Evolutionary conservation across 2,329 filamentous ascomycete species (phyloP).

Genomic region (Colletotrichum sp.): DNA sequence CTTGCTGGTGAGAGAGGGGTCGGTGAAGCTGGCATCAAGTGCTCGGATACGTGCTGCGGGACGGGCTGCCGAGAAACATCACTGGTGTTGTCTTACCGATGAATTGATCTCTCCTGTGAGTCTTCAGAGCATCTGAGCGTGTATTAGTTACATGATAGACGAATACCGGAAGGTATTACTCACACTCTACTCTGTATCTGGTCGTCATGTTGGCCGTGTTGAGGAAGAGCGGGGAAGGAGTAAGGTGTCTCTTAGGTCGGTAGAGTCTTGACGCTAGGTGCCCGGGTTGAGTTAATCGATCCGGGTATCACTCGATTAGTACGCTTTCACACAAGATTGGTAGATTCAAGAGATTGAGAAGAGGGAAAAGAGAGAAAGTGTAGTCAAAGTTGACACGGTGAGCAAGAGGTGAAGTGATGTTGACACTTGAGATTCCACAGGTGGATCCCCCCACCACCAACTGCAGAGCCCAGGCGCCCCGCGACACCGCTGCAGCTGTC

Average conservation of each 20-base stretch:
- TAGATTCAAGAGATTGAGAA: neutral
- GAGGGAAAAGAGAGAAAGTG: neutral
- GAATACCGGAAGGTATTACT: slow-evolving; percentile 34
- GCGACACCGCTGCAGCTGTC: neutral
- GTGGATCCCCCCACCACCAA: neutral
- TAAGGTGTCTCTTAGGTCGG: neutral
- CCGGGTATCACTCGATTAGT: neutral
- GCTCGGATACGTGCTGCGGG: neutral
- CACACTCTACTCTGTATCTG: slow-evolving; percentile 77
- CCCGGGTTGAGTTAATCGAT: neutral
- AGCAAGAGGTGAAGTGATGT: slow-evolving; percentile 4
- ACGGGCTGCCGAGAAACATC: neutral
- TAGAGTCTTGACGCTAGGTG: neutral
- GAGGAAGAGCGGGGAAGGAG: neutral
- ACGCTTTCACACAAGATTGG: neutral
- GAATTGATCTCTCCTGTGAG: slow-evolving; percentile 89
- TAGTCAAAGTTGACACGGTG: neutral
- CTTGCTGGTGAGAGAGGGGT: neutral
- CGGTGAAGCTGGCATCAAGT: neutral
- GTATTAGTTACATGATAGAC: slow-evolving; percentile 12
- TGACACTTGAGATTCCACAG: slow-evolving; percentile 8
- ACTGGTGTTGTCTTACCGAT: slow-evolving; percentile 60
- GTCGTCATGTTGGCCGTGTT: slow-evolving; percentile 56
- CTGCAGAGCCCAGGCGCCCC: neutral
- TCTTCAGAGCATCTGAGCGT: slow-evolving; percentile 68